Conservation (phyloP, 2,329 filamentous ascomycete species). For the Apiospora sp. region DNA sequence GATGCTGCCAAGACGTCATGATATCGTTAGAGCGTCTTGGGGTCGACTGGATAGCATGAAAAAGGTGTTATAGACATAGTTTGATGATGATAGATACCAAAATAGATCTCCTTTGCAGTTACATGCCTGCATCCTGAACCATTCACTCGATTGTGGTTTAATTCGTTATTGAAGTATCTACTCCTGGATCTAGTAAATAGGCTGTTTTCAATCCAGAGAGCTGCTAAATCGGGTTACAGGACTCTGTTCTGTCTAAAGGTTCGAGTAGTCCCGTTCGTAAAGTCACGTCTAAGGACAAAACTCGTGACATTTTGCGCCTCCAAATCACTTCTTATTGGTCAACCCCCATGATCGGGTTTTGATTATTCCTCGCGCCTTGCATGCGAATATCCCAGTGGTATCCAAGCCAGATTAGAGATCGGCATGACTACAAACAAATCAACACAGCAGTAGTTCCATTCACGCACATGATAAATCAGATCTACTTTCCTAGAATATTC, state of each 20-base stretch:
- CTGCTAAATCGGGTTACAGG: too few relatives aligned
- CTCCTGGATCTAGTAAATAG: too few relatives aligned
- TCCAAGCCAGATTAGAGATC: background rate
- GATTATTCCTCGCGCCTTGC: background rate
- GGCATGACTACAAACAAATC: too few relatives aligned
- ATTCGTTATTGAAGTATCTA: too few relatives aligned
- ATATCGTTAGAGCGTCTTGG: background rate
- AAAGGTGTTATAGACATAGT: background rate
- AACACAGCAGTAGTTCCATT: too few relatives aligned
- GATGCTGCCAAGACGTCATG: background rate
- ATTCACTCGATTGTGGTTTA: too few relatives aligned
- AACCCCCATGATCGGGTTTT: too few relatives aligned
- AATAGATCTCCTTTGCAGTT: conserved; percentile 21
- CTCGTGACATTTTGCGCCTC: too few relatives aligned
- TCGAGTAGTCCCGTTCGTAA: too few relatives aligned
- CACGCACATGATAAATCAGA: background rate
- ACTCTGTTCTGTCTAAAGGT: too few relatives aligned
- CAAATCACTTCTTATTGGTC: background rate
- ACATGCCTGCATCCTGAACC: background rate
- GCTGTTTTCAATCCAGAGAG: too few relatives aligned
- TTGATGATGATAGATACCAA: conserved; percentile 24
- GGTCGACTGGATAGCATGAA: background rate
- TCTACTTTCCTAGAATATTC: background rate
- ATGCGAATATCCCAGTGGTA: background rate
- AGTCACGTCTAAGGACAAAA: too few relatives aligned